Evolutionary conservation across 139 green algal genomes (phyloP).

Genomic region (Marvania coccoides): DNA sequence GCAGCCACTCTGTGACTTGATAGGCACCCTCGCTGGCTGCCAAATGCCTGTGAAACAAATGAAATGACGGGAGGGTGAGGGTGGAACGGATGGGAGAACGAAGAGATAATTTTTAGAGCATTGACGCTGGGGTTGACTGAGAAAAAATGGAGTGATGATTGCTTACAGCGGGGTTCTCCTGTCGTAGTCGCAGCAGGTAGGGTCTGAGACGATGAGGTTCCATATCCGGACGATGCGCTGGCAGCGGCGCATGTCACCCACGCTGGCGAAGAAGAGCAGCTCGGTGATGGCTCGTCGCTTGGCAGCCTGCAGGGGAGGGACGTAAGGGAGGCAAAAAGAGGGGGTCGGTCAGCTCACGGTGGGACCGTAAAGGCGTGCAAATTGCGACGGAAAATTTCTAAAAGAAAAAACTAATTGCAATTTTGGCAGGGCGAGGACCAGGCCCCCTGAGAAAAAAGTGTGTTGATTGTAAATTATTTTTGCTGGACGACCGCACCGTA

Average conservation of each 20-base stretch:
- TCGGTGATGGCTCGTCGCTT: slow-evolving; percentile 71
- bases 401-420: neutral
- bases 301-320: slow-evolving; percentile 50
- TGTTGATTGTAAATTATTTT: neutral
- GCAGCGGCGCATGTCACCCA: slow-evolving; percentile 68
- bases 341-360: no score
- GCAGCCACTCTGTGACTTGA: slow-evolving; percentile 74
- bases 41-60: slow-evolving; percentile 57
- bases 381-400: neutral
- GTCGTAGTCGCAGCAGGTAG: slow-evolving; percentile 79
- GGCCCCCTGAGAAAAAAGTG: neutral
- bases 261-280: slow-evolving; percentile 82
- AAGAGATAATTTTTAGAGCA: neutral
- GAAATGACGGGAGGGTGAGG: neutral
- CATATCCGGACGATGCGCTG: slow-evolving; percentile 61
- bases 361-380: neutral
- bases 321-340: neutral
- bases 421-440: neutral
- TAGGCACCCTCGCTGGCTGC: slow-evolving; percentile 67
- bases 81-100: neutral
- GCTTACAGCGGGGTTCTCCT: slow-evolving; percentile 74
- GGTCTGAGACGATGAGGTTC: slow-evolving; percentile 62
- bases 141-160: neutral
- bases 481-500: neutral
- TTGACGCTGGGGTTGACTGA: neutral